Conservation (phyloP, 1,139 yeast genomes). For the Eremothecium gossypii region DNA sequence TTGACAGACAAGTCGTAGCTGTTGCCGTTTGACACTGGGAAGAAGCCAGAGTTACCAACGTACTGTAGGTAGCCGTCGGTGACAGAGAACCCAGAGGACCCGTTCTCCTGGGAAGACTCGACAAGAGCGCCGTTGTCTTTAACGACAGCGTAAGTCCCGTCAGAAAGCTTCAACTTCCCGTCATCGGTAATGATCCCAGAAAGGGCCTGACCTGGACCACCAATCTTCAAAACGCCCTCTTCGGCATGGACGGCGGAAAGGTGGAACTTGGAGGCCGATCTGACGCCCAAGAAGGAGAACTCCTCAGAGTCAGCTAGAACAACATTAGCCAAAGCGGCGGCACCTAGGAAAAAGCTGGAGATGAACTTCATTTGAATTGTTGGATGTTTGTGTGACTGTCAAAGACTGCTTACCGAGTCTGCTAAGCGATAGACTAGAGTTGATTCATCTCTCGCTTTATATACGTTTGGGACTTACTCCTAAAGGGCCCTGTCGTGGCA, state of each 20-base stretch:
- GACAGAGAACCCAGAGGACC: constrained; percentile 11
- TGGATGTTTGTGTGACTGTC: too few species aligned
- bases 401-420: too few species aligned
- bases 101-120: constrained; percentile 12
- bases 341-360: constrained; percentile 5
- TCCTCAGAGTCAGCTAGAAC: constrained; percentile 28
- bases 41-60: constrained; percentile 20
- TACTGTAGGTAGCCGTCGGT: constrained; percentile 19
- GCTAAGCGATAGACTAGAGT: too few species aligned
- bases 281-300: constrained; percentile 28
- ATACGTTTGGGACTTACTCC: too few species aligned
- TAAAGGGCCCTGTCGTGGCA: too few species aligned
- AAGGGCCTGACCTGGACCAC: constrained; percentile 17
- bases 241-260: constrained; percentile 15
- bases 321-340: constrained; percentile 11
- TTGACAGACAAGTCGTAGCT: constrained; percentile 5
- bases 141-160: constrained; percentile 11
- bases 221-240: constrained; percentile 15
- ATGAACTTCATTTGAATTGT: constrained; percentile 2
- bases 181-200: constrained; percentile 25
- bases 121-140: constrained; percentile 9
- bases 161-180: constrained; percentile 17
- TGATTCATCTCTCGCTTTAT: too few species aligned
- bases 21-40: constrained; percentile 13
- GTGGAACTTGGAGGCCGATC: constrained; percentile 30